These are phyloP conservation scores for Populus trichocarpa DNA, from an alignment of 441 rosid genomes.

Conservation along the genomic window DNA sequence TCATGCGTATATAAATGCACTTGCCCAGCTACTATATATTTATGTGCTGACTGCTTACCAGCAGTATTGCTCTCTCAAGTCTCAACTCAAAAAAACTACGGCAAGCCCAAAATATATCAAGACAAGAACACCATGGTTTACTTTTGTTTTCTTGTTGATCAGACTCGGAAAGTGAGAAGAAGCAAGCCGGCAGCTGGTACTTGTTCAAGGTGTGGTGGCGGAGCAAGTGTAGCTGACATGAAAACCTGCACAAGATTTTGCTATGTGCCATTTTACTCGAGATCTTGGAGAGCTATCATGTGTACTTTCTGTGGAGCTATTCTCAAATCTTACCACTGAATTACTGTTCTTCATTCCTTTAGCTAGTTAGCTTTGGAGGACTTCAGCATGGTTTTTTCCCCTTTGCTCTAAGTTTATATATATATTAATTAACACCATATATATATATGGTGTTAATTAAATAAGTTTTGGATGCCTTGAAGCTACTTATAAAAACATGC, in stretches of 20 bases:
- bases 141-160: constrained; percentile 85
- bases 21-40: too few relatives aligned
- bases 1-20: neutral
- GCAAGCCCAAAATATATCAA: neutral
- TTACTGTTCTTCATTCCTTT: neutral
- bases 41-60: neutral
- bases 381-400: neutral
- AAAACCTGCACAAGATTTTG: constrained; percentile 75
- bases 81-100: neutral
- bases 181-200: constrained; percentile 87
- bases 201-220: constrained; percentile 85
- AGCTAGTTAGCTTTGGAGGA: neutral
- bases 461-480: neutral
- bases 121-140: constrained; percentile 43
- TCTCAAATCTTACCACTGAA: constrained; percentile 66
- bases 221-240: constrained; percentile 94
- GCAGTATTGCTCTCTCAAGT: neutral
- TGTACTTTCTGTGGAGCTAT: constrained; percentile 83
- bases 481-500: neutral
- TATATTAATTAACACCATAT: too few relatives aligned
- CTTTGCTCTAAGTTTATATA: neutral
- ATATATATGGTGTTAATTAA: too few relatives aligned
- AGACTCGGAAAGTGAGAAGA: constrained; percentile 56
- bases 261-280: constrained; percentile 72
- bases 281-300: constrained; percentile 73